Evolutionary conservation across 2,329 filamentous ascomycete species (phyloP), one percentile per base, ranked within the genome.

Genomic region (Colletotrichum filicis): DNA sequence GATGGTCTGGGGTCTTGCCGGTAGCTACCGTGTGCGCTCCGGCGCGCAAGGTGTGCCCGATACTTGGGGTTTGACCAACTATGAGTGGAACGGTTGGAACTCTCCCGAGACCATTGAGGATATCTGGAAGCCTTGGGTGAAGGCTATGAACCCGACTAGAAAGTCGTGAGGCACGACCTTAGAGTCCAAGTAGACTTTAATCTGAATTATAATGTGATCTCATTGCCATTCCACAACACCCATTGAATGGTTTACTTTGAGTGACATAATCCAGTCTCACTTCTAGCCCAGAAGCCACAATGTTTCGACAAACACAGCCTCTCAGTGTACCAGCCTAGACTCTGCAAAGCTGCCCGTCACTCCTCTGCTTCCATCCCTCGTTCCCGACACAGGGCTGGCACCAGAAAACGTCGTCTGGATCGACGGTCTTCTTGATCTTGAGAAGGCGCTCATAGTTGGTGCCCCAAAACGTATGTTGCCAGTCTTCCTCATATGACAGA

Each of bases 81-180:
- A 80, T 16, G 82, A 87, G 66, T 88, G 85, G 84, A 80, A 79
- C 12, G 85, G 82, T 0, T 88, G 86, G 86, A 83, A 82, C 35
- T 85, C 83, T 59, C 80, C 82, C 1, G 81, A 80, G 53, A 86
- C 84, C 1, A 80, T 88, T 35, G 84, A 88, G 74, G 77, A 82
- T 63, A 85, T 84, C 76, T 88, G 86, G 86, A 87, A 86, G 80
- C 86, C 86, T 3, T 88, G 86, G 86, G 82, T 87, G 2, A 75
- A 78, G 76, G 79, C 75, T 11, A 87, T 86, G 85, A 76, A 82
- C 46, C 77, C 80, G 28, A 84, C 82, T 5, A 82, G 83, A 69
- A 77, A 77, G 28, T 82, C 82, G n/a, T 5, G 4, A 35, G 2
- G 24, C 30, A 22, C n/a, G 56, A 2, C 16, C 16, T 8, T 6